Percentiles rank a stretch among this genome's conserved stretches.
These are phyloP conservation scores for Penicillium sumatraense DNA, from an alignment of 2,329 filamentous ascomycete species.

Conservation along the genomic window DNA sequence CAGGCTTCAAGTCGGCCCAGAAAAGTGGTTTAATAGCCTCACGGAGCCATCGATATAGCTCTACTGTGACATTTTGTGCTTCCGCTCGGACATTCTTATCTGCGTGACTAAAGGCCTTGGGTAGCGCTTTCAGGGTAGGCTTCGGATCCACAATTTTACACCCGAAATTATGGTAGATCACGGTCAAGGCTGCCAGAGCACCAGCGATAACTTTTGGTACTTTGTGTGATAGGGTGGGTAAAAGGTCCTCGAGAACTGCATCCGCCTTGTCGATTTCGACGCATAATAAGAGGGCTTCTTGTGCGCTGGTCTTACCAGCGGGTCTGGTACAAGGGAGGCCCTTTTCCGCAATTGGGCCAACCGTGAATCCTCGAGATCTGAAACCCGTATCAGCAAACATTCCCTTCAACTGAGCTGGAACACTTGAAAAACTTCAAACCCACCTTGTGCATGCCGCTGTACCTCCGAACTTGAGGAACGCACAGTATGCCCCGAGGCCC, in stretches of 20 bases:
- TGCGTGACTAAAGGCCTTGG: conserved; percentile 91
- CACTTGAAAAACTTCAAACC: conserved; percentile 17
- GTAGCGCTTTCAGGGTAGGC: conserved; percentile 81
- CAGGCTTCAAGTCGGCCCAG: conserved; percentile 92
- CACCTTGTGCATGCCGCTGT: conserved; percentile 74
- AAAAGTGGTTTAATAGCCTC: conserved; percentile 99
- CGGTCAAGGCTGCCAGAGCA: conserved; percentile 74
- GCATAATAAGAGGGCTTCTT: conserved; percentile 86
- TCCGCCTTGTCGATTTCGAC: conserved; percentile 86
- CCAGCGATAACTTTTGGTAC: conserved; percentile 85
- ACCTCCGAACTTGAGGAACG: conserved; percentile 90
- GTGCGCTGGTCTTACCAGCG: conserved; percentile 81
- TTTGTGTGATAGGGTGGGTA: conserved; percentile 83
- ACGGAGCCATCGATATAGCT: conserved; percentile 94
- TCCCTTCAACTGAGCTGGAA: neutral
- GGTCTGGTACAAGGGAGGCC: conserved; percentile 85
- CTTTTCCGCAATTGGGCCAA: conserved; percentile 86
- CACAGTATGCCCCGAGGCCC: conserved; percentile 82
- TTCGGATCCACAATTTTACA: conserved; percentile 95
- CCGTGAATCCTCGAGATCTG: conserved; percentile 74
- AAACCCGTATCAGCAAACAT: conserved; percentile 15
- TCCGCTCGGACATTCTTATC: conserved; percentile 98
- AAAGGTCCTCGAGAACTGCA: conserved; percentile 86
- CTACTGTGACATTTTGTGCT: conserved; percentile 86
- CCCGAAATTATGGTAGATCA: conserved; percentile 91